Conservation (phyloP, 805 yeast genomes). For the Pichia rugopelliculosa region DNA sequence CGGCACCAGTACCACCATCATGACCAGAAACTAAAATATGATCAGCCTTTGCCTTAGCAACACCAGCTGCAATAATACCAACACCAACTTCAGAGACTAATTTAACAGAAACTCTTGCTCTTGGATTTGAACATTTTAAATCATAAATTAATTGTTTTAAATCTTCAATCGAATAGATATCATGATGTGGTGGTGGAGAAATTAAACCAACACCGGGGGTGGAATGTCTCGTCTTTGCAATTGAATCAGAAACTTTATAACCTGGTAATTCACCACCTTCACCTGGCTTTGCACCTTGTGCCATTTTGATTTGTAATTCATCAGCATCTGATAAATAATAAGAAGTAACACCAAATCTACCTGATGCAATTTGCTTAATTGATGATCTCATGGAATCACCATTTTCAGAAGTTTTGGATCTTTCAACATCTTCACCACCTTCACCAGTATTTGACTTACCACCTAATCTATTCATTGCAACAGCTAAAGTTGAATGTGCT, state of each 20-base stretch:
- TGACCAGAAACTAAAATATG: conserved; percentile 94
- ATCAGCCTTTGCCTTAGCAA: conserved; percentile 97
- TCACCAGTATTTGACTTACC: conserved; percentile 98
- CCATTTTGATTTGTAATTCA: conserved; percentile 96
- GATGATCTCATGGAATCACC: conserved; percentile 99
- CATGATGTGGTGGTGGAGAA: conserved; percentile 98
- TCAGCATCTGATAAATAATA: conserved; percentile 93
- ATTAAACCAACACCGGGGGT: conserved; percentile 95
- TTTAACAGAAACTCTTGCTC: conserved; percentile 94
- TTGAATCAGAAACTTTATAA: conserved; percentile 77
- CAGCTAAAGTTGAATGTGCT: conserved; percentile 95
- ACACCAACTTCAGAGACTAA: conserved; percentile 98
- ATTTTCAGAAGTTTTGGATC: conserved; percentile 68
- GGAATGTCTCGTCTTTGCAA: conserved; percentile 94
- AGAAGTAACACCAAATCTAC: conserved; percentile 96
- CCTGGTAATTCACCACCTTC: conserved; percentile 99
- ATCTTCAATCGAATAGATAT: conserved; percentile 96
- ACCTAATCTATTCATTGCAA: conserved; percentile 96
- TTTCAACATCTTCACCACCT: conserved; percentile 97
- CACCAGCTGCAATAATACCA: conserved; percentile 98
- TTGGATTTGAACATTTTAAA: conserved; percentile 92
- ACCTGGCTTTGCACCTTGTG: conserved; percentile 99
- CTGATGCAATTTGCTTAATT: conserved; percentile 95
- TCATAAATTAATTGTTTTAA: conserved; percentile 94
- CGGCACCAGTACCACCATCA: conserved; percentile 99